Percentiles rank a stretch among this genome's conserved stretches.
phyloP scores from a whole-genome alignment of 2,329 filamentous ascomycete species.

The Pyrenophora graminea region DNA sequence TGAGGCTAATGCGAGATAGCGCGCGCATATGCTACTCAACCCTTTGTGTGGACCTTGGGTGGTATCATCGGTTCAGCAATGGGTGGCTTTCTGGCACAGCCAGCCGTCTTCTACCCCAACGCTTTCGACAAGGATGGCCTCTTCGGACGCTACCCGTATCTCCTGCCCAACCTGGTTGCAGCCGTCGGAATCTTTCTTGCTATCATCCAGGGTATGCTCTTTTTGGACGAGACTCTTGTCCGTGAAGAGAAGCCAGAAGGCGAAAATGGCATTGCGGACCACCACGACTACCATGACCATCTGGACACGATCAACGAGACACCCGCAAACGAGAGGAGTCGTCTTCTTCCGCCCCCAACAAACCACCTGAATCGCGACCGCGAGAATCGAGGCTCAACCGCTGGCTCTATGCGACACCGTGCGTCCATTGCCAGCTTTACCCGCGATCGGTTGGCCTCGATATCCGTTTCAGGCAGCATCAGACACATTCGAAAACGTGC shows the following conservation, averaged over 20 bases:
- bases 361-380: conserved; percentile 56
- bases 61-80: conserved; percentile 86
- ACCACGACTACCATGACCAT: conserved; percentile 57
- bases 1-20: conserved; percentile 54
- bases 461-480: conserved; percentile 37
- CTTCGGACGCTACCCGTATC: conserved; percentile 80
- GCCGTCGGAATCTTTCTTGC: conserved; percentile 75
- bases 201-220: conserved; percentile 76
- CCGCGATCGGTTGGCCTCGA: conserved; percentile 32
- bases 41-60: conserved; percentile 89
- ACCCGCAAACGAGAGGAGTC: conserved; percentile 65
- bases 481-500: conserved; percentile 43
- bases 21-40: conserved; percentile 86
- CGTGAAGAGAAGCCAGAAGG: conserved; percentile 38
- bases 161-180: conserved; percentile 87
- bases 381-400: conserved; percentile 38
- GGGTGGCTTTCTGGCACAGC: conserved; percentile 83
- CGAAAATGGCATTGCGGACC: conserved; percentile 40
- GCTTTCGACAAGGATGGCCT: conserved; percentile 69
- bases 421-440: conserved; percentile 32
- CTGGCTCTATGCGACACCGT: conserved; percentile 30
- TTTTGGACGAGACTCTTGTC: conserved; percentile 74
- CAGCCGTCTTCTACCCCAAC: conserved; percentile 73
- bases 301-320: conserved; percentile 70
- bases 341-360: conserved; percentile 50